phyloP scores from a whole-genome alignment of 177 flowering plant genomes.

The Vitis hybrid region DNA sequence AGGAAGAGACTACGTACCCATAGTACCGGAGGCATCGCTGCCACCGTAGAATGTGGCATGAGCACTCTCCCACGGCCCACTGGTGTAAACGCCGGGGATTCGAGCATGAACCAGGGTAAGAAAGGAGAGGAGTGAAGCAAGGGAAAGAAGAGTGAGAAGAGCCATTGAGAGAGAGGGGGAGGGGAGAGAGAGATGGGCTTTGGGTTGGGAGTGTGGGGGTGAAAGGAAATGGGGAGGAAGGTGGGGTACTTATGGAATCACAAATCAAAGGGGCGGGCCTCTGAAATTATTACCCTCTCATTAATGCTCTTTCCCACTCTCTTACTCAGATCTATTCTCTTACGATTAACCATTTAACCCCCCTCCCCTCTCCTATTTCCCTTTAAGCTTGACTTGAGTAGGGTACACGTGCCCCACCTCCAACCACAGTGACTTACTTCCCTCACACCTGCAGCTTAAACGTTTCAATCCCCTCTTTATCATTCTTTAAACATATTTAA shows the following conservation, averaged over 20 bases:
- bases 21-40: slow-evolving; percentile 59
- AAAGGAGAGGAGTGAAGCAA: slow-evolving; percentile 13
- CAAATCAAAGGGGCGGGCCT: neutral
- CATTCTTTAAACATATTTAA: too few species aligned
- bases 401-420: too few species aligned
- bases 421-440: too few species aligned
- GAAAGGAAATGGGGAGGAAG: slow-evolving; percentile 12
- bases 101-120: slow-evolving; percentile 17
- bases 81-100: slow-evolving; percentile 46
- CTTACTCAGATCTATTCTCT: neutral
- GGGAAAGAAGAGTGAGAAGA: slow-evolving; percentile 6
- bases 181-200: neutral
- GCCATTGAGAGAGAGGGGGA: slow-evolving; percentile 23
- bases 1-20: slow-evolving; percentile 33
- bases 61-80: slow-evolving; percentile 42
- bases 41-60: slow-evolving; percentile 66
- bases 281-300: neutral
- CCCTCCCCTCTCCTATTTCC: too few species aligned
- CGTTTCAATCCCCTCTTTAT: too few species aligned
- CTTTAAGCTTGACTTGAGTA: too few species aligned
- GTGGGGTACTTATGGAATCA: slow-evolving; percentile 22
- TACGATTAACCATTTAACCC: neutral
- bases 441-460: too few species aligned
- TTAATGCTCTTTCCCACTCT: neutral
- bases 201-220: neutral